Percentiles rank a stretch among this genome's conserved stretches.
Evolutionary conservation across 306 rosid genomes (phyloP).

Genomic region (Quercus bicolor): DNA sequence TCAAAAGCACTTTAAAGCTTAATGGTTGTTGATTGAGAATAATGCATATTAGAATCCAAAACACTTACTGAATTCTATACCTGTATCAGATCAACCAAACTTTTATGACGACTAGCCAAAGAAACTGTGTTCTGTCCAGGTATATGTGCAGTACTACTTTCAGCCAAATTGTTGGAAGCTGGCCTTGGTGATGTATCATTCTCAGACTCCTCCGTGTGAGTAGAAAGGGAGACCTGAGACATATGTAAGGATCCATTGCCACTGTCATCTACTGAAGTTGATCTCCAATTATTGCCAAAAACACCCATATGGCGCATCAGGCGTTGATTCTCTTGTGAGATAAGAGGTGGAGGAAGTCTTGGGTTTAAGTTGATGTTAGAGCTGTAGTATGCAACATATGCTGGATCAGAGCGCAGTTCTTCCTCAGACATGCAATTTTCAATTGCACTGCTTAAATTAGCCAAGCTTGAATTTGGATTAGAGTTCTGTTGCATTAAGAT

Average conservation of each 20-base stretch:
- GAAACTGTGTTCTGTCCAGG: conserved; percentile 25
- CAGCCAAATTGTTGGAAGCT: conserved; percentile 33
- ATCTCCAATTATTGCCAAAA: conserved; percentile 28
- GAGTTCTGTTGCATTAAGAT: conserved; percentile 38
- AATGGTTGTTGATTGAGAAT: background rate
- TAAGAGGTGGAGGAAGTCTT: conserved; percentile 44
- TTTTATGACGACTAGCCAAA: conserved; percentile 37
- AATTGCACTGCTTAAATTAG: conserved; percentile 22
- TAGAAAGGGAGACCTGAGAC: conserved; percentile 39
- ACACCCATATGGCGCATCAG: conserved; percentile 32
- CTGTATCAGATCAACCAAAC: conserved; percentile 66
- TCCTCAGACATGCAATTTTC: conserved; percentile 32
- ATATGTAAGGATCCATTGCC: conserved; percentile 27
- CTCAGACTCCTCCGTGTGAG: conserved; percentile 38
- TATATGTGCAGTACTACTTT: conserved; percentile 10
- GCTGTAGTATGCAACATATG: conserved; percentile 28
- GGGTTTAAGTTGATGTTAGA: conserved; percentile 39
- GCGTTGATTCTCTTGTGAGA: conserved; percentile 41
- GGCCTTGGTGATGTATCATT: conserved; percentile 33
- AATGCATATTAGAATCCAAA: background rate
- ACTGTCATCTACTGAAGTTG: conserved; percentile 39
- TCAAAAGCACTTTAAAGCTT: no score
- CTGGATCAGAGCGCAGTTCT: conserved; percentile 40
- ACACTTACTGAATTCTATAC: conserved; percentile 24
- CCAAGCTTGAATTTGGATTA: conserved; percentile 26